These are phyloP conservation scores for Podaxis sp. DNA, from an alignment of 768 basidiomycete genomes.

Conservation along the genomic window DNA sequence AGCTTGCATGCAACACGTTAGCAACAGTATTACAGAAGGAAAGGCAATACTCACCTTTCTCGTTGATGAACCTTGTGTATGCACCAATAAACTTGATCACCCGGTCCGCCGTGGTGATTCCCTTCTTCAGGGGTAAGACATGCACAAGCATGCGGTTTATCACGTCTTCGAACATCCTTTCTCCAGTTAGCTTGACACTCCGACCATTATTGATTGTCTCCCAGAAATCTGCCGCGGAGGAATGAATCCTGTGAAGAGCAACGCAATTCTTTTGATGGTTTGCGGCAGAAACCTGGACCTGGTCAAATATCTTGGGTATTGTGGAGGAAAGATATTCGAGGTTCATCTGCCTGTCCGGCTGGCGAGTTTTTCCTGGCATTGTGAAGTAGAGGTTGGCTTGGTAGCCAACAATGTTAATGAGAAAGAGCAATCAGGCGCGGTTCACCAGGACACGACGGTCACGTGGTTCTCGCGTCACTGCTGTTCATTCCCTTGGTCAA, in stretches of 20 bases:
- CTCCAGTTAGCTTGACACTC: slow-evolving; percentile 60
- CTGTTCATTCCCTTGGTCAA: background rate
- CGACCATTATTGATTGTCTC: slow-evolving; percentile 48
- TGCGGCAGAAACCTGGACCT: slow-evolving; percentile 68
- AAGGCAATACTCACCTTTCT: slow-evolving; percentile 55
- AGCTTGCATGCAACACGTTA: slow-evolving; percentile 25
- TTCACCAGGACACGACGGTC: no score
- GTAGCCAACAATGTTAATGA: background rate
- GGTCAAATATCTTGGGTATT: slow-evolving; percentile 68
- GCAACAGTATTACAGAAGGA: background rate
- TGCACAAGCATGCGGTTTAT: slow-evolving; percentile 61
- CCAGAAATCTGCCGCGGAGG: slow-evolving; percentile 53
- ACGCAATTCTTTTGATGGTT: slow-evolving; percentile 92
- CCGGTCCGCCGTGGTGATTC: slow-evolving; percentile 69
- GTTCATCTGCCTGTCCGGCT: background rate
- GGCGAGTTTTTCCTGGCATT: slow-evolving; percentile 10
- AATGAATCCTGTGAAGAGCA: slow-evolving; percentile 76
- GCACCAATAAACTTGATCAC: slow-evolving; percentile 79
- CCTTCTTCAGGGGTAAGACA: slow-evolving; percentile 77
- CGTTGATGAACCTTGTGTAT: slow-evolving; percentile 73
- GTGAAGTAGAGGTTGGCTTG: background rate
- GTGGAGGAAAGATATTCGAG: background rate
- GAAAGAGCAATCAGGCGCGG: slow-evolving; percentile 7
- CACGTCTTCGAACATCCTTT: slow-evolving; percentile 68
- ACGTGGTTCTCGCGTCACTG: background rate